phyloP scores from a whole-genome alignment of 2,329 filamentous ascomycete species.

The Sclerotinia glacialis region DNA sequence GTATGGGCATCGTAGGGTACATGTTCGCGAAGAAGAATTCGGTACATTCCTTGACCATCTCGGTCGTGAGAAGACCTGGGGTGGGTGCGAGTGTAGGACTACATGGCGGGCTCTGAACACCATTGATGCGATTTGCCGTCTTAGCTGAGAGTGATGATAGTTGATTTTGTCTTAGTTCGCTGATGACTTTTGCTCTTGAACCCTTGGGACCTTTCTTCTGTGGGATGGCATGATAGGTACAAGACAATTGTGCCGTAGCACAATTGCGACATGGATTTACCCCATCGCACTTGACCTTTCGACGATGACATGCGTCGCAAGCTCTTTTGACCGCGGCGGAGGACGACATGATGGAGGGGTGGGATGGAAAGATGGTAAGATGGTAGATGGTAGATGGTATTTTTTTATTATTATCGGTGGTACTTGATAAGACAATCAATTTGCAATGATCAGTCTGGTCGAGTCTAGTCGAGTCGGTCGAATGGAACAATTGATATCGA shows the following conservation, averaged over 20 bases:
- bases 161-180: slow-evolving; percentile 67
- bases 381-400: not conserved
- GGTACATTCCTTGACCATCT: slow-evolving; percentile 64
- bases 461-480: not conserved
- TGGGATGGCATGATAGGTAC: slow-evolving; percentile 72
- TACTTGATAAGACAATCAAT: slow-evolving; percentile 1
- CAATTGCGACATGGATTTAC: slow-evolving; percentile 71
- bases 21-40: slow-evolving; percentile 68
- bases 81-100: slow-evolving; percentile 52
- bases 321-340: slow-evolving; percentile 51
- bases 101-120: slow-evolving; percentile 50
- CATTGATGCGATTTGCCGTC: slow-evolving; percentile 59
- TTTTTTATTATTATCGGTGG: not conserved
- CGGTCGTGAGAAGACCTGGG: slow-evolving; percentile 57
- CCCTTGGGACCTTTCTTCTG: slow-evolving; percentile 77
- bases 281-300: slow-evolving; percentile 73
- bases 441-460: not conserved
- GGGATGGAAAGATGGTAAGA: too few relatives aligned
- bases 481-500: not conserved
- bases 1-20: slow-evolving; percentile 61
- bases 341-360: slow-evolving; percentile 28
- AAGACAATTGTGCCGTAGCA: slow-evolving; percentile 61
- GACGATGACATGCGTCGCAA: slow-evolving; percentile 70
- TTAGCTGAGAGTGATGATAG: slow-evolving; percentile 62
- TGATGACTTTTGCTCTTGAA: slow-evolving; percentile 71